A percentile compares a stretch with the other conserved stretches of the same genome.
These are phyloP conservation scores for Pyronema omphalodes DNA, from an alignment of 495 filamentous ascomycete species.

Conservation along the genomic window DNA sequence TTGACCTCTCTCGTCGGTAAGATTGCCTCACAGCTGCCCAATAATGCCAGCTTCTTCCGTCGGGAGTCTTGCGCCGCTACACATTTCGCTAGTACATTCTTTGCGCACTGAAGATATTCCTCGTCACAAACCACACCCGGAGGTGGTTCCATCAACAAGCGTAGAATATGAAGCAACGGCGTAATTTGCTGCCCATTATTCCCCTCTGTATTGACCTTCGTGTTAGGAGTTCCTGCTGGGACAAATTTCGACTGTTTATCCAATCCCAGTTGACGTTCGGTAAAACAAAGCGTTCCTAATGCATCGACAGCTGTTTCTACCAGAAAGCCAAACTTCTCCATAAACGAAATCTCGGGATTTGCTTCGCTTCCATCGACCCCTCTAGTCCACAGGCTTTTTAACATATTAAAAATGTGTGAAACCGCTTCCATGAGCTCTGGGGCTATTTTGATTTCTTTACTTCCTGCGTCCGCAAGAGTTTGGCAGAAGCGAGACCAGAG, in stretches of 20 bases:
- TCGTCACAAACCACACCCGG: conserved; percentile 29
- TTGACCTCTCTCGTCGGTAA: conserved; percentile 14
- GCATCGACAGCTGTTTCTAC: conserved; percentile 41
- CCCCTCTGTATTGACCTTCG: conserved; percentile 28
- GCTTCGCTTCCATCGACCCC: conserved; percentile 19
- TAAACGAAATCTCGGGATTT: conserved; percentile 30
- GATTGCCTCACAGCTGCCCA: conserved; percentile 14
- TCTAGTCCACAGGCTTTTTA: conserved; percentile 47
- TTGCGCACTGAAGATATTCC: conserved; percentile 27
- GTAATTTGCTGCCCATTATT: conserved; percentile 25
- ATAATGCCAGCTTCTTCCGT: conserved; percentile 20
- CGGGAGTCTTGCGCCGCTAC: conserved; percentile 29
- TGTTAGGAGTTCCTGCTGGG: conserved; percentile 34
- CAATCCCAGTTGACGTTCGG: conserved; percentile 48
- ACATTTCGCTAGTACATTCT: conserved; percentile 30
- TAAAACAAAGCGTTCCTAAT: conserved; percentile 57
- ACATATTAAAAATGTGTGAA: conserved; percentile 44
- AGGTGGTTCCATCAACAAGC: conserved; percentile 29
- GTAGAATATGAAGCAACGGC: conserved; percentile 34
- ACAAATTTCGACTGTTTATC: conserved; percentile 27
- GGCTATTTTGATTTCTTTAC: conserved; percentile 79
- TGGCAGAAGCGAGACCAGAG: conserved; percentile 54
- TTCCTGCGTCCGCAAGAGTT: conserved; percentile 56
- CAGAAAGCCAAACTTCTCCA: conserved; percentile 41
- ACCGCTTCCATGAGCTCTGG: conserved; percentile 64